Evolutionary conservation across 192 early-diverging fungal species (phyloP).

Genomic region (Coemansia sp.): DNA sequence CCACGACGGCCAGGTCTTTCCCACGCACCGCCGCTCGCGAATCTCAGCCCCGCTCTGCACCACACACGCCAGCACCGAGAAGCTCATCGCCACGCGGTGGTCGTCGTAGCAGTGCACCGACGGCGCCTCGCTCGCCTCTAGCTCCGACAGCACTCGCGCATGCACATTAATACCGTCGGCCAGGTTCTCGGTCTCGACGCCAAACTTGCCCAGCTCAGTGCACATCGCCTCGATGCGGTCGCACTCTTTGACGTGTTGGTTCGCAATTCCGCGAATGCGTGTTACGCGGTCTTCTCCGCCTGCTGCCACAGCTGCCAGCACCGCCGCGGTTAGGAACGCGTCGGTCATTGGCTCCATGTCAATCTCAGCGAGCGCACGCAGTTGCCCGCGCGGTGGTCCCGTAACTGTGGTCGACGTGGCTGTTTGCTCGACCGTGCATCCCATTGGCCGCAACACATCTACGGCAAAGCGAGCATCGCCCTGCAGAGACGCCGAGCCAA

Average conservation of each 20-base stretch:
- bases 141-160: slow-evolving; percentile 57
- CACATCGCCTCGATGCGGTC: slow-evolving; percentile 97
- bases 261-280: slow-evolving; percentile 91
- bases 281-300: slow-evolving; percentile 58
- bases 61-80: slow-evolving; percentile 79
- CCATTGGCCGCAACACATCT: slow-evolving; percentile 89
- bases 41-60: slow-evolving; percentile 74
- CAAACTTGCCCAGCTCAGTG: slow-evolving; percentile 88
- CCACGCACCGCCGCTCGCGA: slow-evolving; percentile 94
- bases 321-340: slow-evolving; percentile 94
- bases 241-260: slow-evolving; percentile 98
- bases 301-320: slow-evolving; percentile 84
- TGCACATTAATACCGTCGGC: slow-evolving; percentile 90
- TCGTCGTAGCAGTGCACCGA: slow-evolving; percentile 94
- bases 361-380: slow-evolving; percentile 72
- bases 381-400: slow-evolving; percentile 72
- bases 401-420: slow-evolving; percentile 84
- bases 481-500: slow-evolving; percentile 89
- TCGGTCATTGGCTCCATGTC: slow-evolving; percentile 99
- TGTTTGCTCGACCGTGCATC: slow-evolving; percentile 88
- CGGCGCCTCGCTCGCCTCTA: slow-evolving; percentile 55
- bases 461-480: slow-evolving; percentile 90
- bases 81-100: slow-evolving; percentile 97
- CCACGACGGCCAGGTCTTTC: slow-evolving; percentile 99
- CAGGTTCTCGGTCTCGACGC: slow-evolving; percentile 76